These are phyloP conservation scores for Pestalotiopsis fici DNA, from an alignment of 2,329 filamentous ascomycete species.

Conservation along the genomic window DNA sequence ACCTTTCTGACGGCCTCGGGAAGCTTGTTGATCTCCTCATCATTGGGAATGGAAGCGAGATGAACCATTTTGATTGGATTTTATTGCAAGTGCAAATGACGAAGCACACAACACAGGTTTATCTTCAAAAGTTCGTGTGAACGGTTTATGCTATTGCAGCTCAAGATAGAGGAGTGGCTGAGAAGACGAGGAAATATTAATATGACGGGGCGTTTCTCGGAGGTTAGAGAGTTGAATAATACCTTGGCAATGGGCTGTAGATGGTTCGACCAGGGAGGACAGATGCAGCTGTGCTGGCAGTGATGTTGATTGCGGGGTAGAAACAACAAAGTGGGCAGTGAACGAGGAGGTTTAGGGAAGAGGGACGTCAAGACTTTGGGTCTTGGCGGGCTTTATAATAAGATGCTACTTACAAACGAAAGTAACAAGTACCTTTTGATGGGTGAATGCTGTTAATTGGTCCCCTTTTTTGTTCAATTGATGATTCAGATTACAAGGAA, in stretches of 20 bases:
- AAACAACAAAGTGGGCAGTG: background rate
- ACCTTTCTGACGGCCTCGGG: constrained; percentile 40
- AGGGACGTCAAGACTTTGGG: background rate
- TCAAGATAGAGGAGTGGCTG: too few relatives aligned
- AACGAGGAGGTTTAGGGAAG: background rate
- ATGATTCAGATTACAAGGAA: background rate
- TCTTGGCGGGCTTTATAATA: background rate
- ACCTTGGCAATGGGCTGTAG: background rate
- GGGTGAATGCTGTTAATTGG: background rate
- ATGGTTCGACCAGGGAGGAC: background rate
- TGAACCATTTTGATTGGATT: constrained; percentile 48
- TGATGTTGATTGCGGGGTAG: background rate
- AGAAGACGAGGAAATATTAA: background rate
- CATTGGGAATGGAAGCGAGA: constrained; percentile 42
- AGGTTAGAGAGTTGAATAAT: background rate
- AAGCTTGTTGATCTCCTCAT: constrained; percentile 25
- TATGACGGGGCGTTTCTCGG: background rate
- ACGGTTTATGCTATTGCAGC: too few relatives aligned
- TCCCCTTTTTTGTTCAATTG: background rate
- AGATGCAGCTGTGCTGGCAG: background rate
- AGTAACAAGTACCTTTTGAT: too few relatives aligned
- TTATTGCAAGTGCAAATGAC: background rate
- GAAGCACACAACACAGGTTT: too few relatives aligned
- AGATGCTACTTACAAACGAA: background rate
- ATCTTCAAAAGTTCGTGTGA: background rate